Evolutionary conservation across 2,329 filamentous ascomycete species (phyloP).

Genomic region (Trichoderma endophyticum): DNA sequence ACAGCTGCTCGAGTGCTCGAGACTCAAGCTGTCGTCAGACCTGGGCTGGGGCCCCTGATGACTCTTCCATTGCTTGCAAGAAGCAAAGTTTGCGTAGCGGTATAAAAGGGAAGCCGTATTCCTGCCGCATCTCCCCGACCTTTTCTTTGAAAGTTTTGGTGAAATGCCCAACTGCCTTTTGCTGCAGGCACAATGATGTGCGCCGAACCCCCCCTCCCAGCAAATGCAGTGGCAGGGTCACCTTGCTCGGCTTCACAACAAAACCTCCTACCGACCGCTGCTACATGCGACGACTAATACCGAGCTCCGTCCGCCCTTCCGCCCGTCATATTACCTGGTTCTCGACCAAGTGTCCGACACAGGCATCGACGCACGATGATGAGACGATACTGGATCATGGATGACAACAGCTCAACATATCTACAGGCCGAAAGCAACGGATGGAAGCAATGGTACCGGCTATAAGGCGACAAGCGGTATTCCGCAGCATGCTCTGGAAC

Average conservation of each 20-base stretch:
- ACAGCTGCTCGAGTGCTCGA: conserved; percentile 17
- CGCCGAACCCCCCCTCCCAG: neutral
- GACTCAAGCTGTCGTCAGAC: conserved; percentile 19
- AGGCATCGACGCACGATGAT: neutral
- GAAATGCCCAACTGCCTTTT: neutral
- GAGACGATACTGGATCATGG: neutral
- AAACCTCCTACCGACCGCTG: neutral
- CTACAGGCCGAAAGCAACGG: neutral
- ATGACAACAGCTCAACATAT: neutral
- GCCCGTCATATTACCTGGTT: neutral
- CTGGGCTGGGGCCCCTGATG: conserved; percentile 17
- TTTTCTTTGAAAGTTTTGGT: conserved; percentile 10
- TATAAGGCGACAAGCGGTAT: neutral
- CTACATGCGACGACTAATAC: conserved; percentile 1
- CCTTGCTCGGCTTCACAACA: conserved; percentile 13
- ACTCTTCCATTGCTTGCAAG: conserved; percentile 15
- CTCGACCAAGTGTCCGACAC: neutral
- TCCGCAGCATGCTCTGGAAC: neutral
- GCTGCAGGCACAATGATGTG: neutral
- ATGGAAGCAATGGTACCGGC: neutral
- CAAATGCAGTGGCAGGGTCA: conserved; percentile 13
- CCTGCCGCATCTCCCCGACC: conserved; percentile 1
- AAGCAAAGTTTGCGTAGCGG: conserved; percentile 12
- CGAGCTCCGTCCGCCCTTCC: conserved; percentile 7
- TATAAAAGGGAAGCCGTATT: conserved; percentile 19